These are phyloP conservation scores for Periconia sp. DNA, from an alignment of 2,329 filamentous ascomycete species.

Conservation along the genomic window DNA sequence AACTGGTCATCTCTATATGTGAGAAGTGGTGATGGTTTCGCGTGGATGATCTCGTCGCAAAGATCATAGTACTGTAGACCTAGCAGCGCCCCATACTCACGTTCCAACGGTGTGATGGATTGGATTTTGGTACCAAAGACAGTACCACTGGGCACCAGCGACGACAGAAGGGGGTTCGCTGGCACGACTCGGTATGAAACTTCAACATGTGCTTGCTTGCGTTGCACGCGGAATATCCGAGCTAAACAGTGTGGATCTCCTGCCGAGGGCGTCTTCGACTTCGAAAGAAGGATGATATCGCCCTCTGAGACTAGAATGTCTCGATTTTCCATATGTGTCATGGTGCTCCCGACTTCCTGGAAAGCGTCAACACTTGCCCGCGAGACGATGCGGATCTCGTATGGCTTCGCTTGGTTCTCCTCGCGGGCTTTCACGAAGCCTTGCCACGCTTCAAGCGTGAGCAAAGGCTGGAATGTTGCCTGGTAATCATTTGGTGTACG, in stretches of 20 bases:
- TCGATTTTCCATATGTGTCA: constrained; percentile 72
- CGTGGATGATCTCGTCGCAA: constrained; percentile 87
- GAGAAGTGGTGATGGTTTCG: constrained; percentile 87
- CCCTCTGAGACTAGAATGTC: constrained; percentile 79
- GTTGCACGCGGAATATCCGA: constrained; percentile 77
- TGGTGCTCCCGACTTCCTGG: constrained; percentile 85
- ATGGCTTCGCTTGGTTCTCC: constrained; percentile 78
- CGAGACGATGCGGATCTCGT: constrained; percentile 86
- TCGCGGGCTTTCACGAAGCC: constrained; percentile 89
- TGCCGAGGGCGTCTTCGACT: constrained; percentile 71
- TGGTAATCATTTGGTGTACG: constrained; percentile 79
- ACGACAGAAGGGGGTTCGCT: constrained; percentile 65
- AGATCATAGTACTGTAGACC: constrained; percentile 95
- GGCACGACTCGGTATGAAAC: constrained; percentile 84
- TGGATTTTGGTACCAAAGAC: constrained; percentile 83
- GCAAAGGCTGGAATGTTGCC: constrained; percentile 84
- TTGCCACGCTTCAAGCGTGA: constrained; percentile 95
- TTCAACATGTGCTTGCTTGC: constrained; percentile 82
- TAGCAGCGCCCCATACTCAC: constrained; percentile 91
- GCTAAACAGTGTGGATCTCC: constrained; percentile 82
- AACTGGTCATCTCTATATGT: constrained; percentile 79
- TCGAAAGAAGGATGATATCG: constrained; percentile 87
- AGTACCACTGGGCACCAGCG: constrained; percentile 71
- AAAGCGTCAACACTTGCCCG: constrained; percentile 92
- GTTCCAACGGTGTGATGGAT: constrained; percentile 91